phyloP scores from a whole-genome alignment of 257 asterid species.

The Gardenia jasminoides region DNA sequence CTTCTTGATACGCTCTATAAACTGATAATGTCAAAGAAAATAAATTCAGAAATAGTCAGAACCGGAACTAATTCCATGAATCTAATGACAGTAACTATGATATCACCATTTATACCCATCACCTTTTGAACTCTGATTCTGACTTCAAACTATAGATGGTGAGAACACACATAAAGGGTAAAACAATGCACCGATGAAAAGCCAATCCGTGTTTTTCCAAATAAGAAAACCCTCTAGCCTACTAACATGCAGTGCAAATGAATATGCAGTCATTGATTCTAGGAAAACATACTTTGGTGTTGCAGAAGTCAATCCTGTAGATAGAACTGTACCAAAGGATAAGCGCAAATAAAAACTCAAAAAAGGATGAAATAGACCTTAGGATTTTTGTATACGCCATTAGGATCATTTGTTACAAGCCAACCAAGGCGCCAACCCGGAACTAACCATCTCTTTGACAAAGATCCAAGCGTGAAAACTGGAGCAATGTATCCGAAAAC shows the following conservation, averaged over 20 bases:
- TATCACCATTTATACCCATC: neutral
- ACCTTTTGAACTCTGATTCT: neutral
- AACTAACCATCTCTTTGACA: slow-evolving; percentile 89
- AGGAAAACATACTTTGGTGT: neutral
- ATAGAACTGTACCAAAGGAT: neutral
- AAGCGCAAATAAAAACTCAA: neutral
- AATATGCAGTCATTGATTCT: neutral
- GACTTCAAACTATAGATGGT: neutral
- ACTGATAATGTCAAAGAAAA: slow-evolving; percentile 37
- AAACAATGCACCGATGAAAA: neutral
- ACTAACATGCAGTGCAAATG: neutral
- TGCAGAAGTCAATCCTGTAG: neutral
- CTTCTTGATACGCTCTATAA: slow-evolving; percentile 71
- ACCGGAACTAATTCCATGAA: neutral
- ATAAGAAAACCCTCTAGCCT: neutral
- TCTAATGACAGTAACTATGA: neutral
- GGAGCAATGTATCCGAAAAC: slow-evolving; percentile 66
- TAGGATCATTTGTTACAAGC: slow-evolving; percentile 71
- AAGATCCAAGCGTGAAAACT: slow-evolving; percentile 74
- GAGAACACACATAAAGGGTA: neutral
- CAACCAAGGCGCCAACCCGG: slow-evolving; percentile 99
- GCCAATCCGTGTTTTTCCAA: neutral
- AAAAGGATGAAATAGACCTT: slow-evolving; percentile 42
- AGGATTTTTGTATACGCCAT: slow-evolving; percentile 49
- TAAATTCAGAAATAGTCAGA: neutral